Conservation (phyloP, 2,329 filamentous ascomycete species). For the Ophiostoma novo-ulmi region DNA sequence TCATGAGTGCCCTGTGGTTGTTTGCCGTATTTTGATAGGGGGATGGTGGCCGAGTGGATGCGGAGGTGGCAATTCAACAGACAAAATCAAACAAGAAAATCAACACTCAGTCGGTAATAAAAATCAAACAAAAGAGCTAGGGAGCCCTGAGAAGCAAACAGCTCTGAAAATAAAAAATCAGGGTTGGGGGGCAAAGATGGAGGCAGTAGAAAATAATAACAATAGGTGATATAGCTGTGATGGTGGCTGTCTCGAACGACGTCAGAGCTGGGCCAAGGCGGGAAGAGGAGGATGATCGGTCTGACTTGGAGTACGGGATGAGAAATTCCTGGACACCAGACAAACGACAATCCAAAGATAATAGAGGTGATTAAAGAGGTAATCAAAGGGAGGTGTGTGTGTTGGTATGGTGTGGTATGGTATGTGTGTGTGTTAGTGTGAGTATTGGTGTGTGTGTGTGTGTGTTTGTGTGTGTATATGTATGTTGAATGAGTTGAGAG, state of each 20-base stretch:
- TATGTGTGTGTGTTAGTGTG: background rate
- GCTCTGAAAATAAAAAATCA: background rate
- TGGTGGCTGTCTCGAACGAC: constrained; percentile 1
- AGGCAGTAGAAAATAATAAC: constrained; percentile 4
- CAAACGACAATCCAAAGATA: background rate
- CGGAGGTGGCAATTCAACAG: background rate
- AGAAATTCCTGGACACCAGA: background rate
- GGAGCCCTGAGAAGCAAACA: background rate
- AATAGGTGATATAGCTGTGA: background rate
- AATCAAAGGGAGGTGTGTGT: background rate
- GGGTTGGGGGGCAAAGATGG: background rate
- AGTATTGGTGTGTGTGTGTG: background rate
- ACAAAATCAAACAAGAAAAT: background rate
- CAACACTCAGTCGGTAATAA: background rate
- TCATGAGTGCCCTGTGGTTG: background rate
- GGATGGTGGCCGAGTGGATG: background rate
- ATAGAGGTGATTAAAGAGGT: background rate
- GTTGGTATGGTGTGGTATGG: background rate
- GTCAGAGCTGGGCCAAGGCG: background rate
- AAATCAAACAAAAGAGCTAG: background rate
- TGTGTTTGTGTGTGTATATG: background rate
- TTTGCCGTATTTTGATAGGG: background rate
- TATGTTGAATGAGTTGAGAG: background rate
- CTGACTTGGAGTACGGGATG: background rate
- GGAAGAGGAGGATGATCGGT: background rate